Evolutionary conservation across 2,329 filamentous ascomycete genomes (phyloP), one percentile per base, ranked within the genome.

Genomic region (Samsoniella hepiali): DNA sequence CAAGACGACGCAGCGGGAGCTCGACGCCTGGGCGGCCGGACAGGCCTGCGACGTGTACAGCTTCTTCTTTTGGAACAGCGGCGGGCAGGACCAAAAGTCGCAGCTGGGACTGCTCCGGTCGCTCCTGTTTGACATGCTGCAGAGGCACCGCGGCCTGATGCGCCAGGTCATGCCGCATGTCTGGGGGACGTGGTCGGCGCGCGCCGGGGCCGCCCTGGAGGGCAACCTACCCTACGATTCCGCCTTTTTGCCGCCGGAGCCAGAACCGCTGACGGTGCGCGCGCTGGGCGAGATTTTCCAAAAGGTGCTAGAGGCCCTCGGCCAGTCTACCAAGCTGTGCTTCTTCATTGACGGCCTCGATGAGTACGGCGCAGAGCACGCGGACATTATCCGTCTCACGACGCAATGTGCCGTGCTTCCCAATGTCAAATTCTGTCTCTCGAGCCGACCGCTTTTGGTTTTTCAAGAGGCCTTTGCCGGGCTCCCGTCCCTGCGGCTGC

Each of bases 1-100:
- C 55, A 3, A 34, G 1, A 38, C 56, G 0, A 74, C 72, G 0
- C 34, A 29, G 1, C 5, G 63, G 1, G 45, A 54, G 6, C 63
- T 76, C 2, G 15, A 64, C 17, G 3, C 27, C 1, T 79, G 76
- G 76, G 68, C 73, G 0, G 63, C 45, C 0, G 32, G 49, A 0
- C 47, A 40, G 1, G 55, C 57, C 9, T 40, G 73, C n/a, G 54
- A 71, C 1, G 65, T 69, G 15, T 70, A 68, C 3, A 66, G 54
- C 8, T 75, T 73, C 58, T 79, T 72, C 66, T 77, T 76, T 55
- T 76, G 73, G 73, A 71, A 67, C 29, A 56, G 68, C 0, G 75
- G 76, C 0, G 66, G 61, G 2, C 11, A 53, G 1, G 45, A 72
- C 40, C 73, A 79, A 55, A 73, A 68, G 55, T 73, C 73, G 0